phyloP scores from a whole-genome alignment of 768 basidiomycete genomes.

The Suillus paluster region DNA sequence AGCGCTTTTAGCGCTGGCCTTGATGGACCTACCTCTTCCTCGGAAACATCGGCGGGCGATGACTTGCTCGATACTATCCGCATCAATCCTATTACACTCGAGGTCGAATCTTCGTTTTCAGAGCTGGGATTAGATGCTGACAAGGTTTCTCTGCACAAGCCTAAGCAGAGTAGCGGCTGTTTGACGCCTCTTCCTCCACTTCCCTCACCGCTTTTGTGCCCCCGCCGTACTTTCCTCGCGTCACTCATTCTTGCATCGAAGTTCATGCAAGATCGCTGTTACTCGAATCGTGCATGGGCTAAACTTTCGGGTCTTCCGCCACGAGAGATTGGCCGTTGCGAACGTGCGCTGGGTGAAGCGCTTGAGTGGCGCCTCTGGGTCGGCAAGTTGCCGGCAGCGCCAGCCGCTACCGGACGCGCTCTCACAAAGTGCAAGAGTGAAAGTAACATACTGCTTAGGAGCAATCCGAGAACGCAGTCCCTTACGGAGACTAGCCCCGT shows the following conservation, averaged over 20 bases:
- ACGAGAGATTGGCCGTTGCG: constrained; percentile 85
- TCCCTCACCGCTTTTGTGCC: constrained; percentile 86
- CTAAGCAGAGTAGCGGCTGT: constrained; percentile 20
- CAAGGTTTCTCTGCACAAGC: constrained; percentile 15
- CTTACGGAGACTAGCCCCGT: constrained; percentile 1
- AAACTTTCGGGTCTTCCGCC: constrained; percentile 89
- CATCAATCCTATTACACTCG: constrained; percentile 34
- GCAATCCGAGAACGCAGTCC: constrained; percentile 3
- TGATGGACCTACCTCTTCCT: constrained; percentile 13
- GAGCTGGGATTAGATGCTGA: constrained; percentile 19
- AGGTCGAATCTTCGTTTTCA: constrained; percentile 22
- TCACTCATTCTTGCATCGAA: constrained; percentile 90
- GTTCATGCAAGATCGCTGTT: constrained; percentile 91
- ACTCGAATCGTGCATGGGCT: constrained; percentile 94
- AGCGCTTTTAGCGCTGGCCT: constrained; percentile 44
- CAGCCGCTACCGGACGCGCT: constrained; percentile 40
- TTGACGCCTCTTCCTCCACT: constrained; percentile 47
- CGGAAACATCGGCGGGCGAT: constrained; percentile 20
- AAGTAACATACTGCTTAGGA: constrained; percentile 31
- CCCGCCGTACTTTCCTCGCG: constrained; percentile 86
- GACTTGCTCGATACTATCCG: constrained; percentile 50
- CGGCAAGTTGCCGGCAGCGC: constrained; percentile 59
- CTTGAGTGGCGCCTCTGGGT: constrained; percentile 95
- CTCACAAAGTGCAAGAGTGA: constrained; percentile 60
- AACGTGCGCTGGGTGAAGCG: constrained; percentile 84